Evolutionary conservation across 345 rosid genomes (phyloP).

Genomic region (Eucalyptus sp.): DNA sequence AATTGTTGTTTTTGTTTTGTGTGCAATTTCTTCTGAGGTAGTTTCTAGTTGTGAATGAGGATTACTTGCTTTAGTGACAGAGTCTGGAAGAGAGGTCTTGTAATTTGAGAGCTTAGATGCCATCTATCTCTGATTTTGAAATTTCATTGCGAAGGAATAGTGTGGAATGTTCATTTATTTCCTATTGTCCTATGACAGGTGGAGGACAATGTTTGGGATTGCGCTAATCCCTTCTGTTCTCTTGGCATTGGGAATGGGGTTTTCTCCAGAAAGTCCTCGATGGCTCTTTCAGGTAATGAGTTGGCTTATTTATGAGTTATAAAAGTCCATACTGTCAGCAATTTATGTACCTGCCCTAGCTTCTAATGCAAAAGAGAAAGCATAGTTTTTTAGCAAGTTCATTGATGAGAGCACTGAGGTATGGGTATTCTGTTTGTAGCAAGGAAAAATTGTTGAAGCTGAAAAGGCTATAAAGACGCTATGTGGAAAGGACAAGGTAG

Average conservation of each 20-base stretch:
- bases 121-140: background rate
- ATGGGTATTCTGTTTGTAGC: constrained; percentile 29
- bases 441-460: constrained; percentile 72
- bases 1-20: background rate
- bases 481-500: constrained; percentile 90
- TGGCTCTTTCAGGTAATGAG: constrained; percentile 90
- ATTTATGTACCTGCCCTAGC: background rate
- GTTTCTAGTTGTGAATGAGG: background rate
- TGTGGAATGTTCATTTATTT: background rate
- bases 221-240: constrained; percentile 79
- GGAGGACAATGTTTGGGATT: constrained; percentile 96
- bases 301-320: background rate
- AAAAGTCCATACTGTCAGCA: background rate
- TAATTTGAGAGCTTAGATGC: background rate
- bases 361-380: background rate
- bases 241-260: constrained; percentile 76
- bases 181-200: constrained; percentile 31
- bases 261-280: constrained; percentile 98
- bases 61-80: background rate
- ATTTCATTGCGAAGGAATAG: background rate
- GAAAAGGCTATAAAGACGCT: constrained; percentile 72
- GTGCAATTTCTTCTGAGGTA: background rate
- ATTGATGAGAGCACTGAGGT: background rate
- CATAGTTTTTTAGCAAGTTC: background rate
- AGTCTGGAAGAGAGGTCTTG: background rate